A percentile compares a stretch with the other conserved stretches of the same genome.
Conservation (phyloP, 192 early-diverging fungal species). For the Podila epicladia region DNA sequence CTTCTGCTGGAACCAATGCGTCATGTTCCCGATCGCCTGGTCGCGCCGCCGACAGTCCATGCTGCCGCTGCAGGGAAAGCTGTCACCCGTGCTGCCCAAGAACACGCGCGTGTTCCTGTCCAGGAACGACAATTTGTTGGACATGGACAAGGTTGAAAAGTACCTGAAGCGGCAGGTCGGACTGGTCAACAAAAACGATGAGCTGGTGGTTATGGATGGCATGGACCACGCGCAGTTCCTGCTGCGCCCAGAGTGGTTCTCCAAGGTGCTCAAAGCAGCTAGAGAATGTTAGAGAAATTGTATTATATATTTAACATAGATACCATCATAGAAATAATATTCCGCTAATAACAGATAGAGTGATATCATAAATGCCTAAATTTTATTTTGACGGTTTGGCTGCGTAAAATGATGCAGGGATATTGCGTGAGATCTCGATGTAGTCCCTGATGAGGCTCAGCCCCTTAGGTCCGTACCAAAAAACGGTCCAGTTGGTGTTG, state of each 20-base stretch:
- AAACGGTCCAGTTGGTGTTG: conserved; percentile 84
- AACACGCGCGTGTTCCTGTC: conserved; percentile 43
- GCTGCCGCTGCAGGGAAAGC: conserved; percentile 8
- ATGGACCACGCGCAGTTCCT: conserved; percentile 51
- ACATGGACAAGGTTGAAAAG: conserved; percentile 34
- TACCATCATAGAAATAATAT: too few species aligned
- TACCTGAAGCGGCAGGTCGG: conserved; percentile 29
- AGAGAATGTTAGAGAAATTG: conserved; percentile 18
- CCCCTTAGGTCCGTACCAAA: conserved; percentile 80
- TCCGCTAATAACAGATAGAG: background rate
- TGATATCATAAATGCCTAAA: background rate
- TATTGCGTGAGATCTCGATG: conserved; percentile 57
- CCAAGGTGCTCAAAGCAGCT: conserved; percentile 40
- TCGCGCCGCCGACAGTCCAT: conserved; percentile 4
- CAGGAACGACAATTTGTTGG: conserved; percentile 36
- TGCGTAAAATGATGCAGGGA: conserved; percentile 65
- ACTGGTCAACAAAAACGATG: conserved; percentile 28
- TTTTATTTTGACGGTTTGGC: conserved; percentile 6
- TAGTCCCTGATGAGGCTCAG: conserved; percentile 53
- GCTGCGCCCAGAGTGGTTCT: conserved; percentile 37
- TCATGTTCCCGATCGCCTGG: conserved; percentile 42
- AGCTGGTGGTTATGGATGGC: conserved; percentile 34
- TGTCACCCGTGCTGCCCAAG: conserved; percentile 38
- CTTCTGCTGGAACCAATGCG: conserved; percentile 45
- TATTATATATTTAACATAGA: too few species aligned